Conservation (phyloP, 2,329 filamentous ascomycete genomes). For the Aspergillus chevalieri region DNA sequence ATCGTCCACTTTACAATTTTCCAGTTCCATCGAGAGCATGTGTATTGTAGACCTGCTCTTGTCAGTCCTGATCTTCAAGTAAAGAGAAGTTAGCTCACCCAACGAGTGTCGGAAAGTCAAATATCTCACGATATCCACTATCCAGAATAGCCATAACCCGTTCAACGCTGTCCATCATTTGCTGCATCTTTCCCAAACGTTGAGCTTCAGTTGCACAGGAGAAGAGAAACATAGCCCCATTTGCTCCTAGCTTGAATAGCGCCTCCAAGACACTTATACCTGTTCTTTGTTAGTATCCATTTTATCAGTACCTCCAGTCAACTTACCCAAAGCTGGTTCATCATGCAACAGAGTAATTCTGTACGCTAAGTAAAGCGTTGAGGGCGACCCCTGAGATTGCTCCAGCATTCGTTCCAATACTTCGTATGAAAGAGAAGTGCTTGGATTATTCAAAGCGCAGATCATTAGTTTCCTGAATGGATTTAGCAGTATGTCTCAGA, state of each 20-base stretch:
- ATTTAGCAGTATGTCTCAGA: constrained; percentile 5
- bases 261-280: constrained; percentile 53
- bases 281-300: neutral
- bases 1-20: constrained; percentile 20
- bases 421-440: constrained; percentile 50
- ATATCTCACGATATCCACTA: constrained; percentile 39
- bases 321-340: constrained; percentile 49
- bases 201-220: constrained; percentile 76
- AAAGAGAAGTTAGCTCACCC: constrained; percentile 48
- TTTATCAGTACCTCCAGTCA: constrained; percentile 24
- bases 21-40: constrained; percentile 41
- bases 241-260: constrained; percentile 49
- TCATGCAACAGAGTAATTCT: constrained; percentile 59
- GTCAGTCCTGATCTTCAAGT: neutral
- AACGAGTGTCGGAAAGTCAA: constrained; percentile 60
- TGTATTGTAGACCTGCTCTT: constrained; percentile 30
- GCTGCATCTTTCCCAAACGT: constrained; percentile 54
- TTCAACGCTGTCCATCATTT: constrained; percentile 55
- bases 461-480: constrained; percentile 63
- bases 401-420: constrained; percentile 57
- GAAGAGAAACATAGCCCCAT: constrained; percentile 62
- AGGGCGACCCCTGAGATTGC: constrained; percentile 52
- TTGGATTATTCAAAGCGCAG: constrained; percentile 58
- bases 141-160: constrained; percentile 54
- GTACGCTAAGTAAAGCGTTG: constrained; percentile 70